Base-by-base conservation (phyloP, 23 red algal species). In the Chondrus crispus region DNA sequence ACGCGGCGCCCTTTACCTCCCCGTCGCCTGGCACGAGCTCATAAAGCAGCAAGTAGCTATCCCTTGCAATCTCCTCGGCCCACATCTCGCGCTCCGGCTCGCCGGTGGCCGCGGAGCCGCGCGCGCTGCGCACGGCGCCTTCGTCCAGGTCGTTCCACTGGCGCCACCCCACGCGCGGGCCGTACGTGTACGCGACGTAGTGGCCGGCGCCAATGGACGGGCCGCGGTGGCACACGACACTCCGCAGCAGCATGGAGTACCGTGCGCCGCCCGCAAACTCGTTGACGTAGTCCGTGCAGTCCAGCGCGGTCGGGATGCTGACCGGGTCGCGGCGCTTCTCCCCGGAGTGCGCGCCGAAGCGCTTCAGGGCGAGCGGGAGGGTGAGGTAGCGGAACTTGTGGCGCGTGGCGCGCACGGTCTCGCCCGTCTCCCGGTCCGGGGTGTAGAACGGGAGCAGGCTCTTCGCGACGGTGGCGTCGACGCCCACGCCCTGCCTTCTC, bases 1-100 rank as follows among this genome's bases (percentile, higher is more conserved):
- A 66, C 18, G 7, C 60, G 9, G 60, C 60, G 60, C 60, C 60
- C 18, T 8, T 8, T 22, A 32, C 60, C 7, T 66, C 60, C 26
- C 71, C 71, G 18, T 88, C 85, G 10, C 85, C 85, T 3, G 85
- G 68, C 57, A 76, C 81, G 16, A 94, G 74, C 3, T 94, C 81
- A 39, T 94, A 94, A 50, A 94, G 79, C 82, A 94, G 46, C 22
- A 94, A 12, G 38, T 94, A 94, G 1, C 81, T 41, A 24, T 94
- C 84, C 28, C 69, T 52, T 28, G 51, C 46, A 46, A 94, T 88
- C 51, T 94, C 92, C 20, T 88, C 71, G 22, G 60, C 36, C 81
- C 81, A 81, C 37, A 39, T 46, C 58, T 24, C 44, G 19, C 5
- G 5, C 8, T 24, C 18, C 0, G 60, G 81, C 74, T 81, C 20